A percentile compares a stretch with the other conserved stretches of the same genome.
Evolutionary conservation across 352 stramenopile species (phyloP).

Genomic region (Aphanomyces euteiches): DNA sequence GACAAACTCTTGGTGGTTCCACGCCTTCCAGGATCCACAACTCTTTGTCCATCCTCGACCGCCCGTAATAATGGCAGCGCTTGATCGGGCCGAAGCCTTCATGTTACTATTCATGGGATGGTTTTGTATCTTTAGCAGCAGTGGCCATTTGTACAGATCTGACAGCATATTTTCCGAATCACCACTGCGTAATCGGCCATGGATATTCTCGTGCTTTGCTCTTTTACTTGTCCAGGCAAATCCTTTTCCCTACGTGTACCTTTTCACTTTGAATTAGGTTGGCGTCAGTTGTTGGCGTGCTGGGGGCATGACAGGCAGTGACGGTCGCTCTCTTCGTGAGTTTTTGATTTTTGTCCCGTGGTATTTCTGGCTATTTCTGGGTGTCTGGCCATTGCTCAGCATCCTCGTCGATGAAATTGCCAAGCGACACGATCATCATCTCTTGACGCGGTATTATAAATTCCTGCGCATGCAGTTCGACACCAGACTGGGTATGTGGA

Average conservation of each 20-base stretch:
- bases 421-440: constrained; percentile 70
- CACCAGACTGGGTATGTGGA: constrained; percentile 85
- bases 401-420: constrained; percentile 59
- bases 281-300: neutral
- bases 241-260: constrained; percentile 22
- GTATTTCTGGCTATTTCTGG: constrained; percentile 52
- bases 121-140: constrained; percentile 64
- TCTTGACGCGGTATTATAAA: constrained; percentile 77
- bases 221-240: constrained; percentile 46
- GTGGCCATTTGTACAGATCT: constrained; percentile 68
- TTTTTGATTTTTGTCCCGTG: constrained; percentile 42
- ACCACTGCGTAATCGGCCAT: constrained; percentile 69
- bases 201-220: constrained; percentile 40
- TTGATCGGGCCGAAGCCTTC: constrained; percentile 68
- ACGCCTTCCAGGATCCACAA: constrained; percentile 38
- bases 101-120: constrained; percentile 70
- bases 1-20: constrained; percentile 14
- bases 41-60: constrained; percentile 50
- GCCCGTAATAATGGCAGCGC: constrained; percentile 44
- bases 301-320: constrained; percentile 41
- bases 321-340: constrained; percentile 12
- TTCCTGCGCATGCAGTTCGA: constrained; percentile 87
- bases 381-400: constrained; percentile 61
- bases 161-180: constrained; percentile 66
- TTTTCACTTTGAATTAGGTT: neutral